These are phyloP conservation scores for Entophlyctis helioformis DNA, from an alignment of 192 early-diverging fungal species.

Conservation along the genomic window DNA sequence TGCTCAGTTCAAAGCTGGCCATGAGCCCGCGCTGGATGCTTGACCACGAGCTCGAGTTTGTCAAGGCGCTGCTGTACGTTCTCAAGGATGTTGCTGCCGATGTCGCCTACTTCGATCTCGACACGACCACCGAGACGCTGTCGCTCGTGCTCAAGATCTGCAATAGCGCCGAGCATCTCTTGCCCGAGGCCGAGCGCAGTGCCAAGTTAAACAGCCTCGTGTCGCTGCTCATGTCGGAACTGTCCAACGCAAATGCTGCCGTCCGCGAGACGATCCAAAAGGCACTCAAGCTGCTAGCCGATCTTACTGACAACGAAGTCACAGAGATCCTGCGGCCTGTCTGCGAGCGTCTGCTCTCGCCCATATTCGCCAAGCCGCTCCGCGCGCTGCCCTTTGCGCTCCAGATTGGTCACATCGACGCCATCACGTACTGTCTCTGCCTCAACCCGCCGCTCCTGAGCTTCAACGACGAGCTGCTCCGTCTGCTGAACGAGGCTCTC, in stretches of 20 bases:
- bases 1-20: constrained; percentile 69
- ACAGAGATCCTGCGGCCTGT: constrained; percentile 77
- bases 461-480: constrained; percentile 84
- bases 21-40: constrained; percentile 85
- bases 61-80: constrained; percentile 83
- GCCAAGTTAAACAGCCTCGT: constrained; percentile 70
- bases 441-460: constrained; percentile 75
- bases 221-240: constrained; percentile 71
- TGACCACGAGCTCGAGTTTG: constrained; percentile 89
- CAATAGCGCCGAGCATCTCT: constrained; percentile 12
- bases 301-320: constrained; percentile 63
- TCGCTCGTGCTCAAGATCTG: constrained; percentile 62
- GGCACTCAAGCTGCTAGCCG: constrained; percentile 68
- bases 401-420: constrained; percentile 98
- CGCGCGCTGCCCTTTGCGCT: constrained; percentile 88
- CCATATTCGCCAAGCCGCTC: constrained; percentile 95
- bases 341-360: constrained; percentile 69
- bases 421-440: constrained; percentile 90
- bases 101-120: constrained; percentile 59
- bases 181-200: constrained; percentile 7
- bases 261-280: constrained; percentile 84
- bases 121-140: constrained; percentile 59
- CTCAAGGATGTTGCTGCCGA: constrained; percentile 83
- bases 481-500: constrained; percentile 81
- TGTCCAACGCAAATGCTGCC: constrained; percentile 76